A percentile compares a stretch with the other conserved stretches of the same genome.
These are phyloP conservation scores for Calophaca sinica DNA, from an alignment of 306 rosid species.

Conservation along the genomic window DNA sequence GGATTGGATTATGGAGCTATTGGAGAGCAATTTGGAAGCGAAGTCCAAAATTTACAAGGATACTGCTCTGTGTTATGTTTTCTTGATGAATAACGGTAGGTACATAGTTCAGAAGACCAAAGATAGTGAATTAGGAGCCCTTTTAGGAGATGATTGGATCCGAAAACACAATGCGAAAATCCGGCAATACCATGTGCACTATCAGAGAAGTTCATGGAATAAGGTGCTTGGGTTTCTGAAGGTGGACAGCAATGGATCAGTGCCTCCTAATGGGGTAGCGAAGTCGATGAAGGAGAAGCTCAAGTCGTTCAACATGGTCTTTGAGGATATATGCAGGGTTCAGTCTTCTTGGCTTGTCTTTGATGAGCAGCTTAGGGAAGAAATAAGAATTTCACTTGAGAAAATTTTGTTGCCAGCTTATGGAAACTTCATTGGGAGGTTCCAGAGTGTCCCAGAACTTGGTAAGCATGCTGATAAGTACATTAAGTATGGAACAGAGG, in stretches of 20 bases:
- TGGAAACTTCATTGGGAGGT: constrained; percentile 69
- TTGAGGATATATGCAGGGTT: constrained; percentile 73
- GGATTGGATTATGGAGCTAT: constrained; percentile 90
- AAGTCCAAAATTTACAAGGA: constrained; percentile 86
- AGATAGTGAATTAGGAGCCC: constrained; percentile 76
- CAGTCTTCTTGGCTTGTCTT: constrained; percentile 77
- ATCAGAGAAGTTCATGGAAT: constrained; percentile 89
- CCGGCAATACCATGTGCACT: constrained; percentile 67
- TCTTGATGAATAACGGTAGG: constrained; percentile 90
- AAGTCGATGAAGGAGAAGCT: constrained; percentile 83
- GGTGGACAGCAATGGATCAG: constrained; percentile 61
- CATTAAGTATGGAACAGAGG: constrained; percentile 65
- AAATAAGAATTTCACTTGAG: constrained; percentile 64
- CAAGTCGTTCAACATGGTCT: constrained; percentile 62
- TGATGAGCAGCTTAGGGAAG: constrained; percentile 81
- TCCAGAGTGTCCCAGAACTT: constrained; percentile 60
- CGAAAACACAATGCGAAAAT: constrained; percentile 77
- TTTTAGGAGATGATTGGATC: constrained; percentile 90
- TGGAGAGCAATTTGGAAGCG: constrained; percentile 87
- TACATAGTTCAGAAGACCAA: constrained; percentile 84
- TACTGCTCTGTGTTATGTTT: constrained; percentile 70
- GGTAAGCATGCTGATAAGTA: constrained; percentile 68
- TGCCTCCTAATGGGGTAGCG: constrained; percentile 54
- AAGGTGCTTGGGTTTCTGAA: constrained; percentile 67
- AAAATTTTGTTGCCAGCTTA: constrained; percentile 75